These are phyloP conservation scores for Amanita thiersii DNA, from an alignment of 768 basidiomycete species.

Conservation along the genomic window DNA sequence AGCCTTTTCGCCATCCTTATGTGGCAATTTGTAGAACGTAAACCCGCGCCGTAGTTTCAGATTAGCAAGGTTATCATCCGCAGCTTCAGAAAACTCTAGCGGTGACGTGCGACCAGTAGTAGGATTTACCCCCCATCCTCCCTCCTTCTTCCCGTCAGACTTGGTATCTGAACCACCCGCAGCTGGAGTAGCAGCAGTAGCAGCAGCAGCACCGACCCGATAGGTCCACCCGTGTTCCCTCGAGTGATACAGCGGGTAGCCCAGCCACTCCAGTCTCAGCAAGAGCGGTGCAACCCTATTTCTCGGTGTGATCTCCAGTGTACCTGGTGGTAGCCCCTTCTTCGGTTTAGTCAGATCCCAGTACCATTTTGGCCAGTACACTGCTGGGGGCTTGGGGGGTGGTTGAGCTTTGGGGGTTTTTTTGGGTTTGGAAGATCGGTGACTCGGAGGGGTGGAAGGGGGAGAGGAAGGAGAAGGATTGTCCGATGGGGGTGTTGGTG, in stretches of 20 bases:
- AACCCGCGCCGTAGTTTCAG: slow-evolving; percentile 38
- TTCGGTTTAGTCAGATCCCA: slow-evolving; percentile 80
- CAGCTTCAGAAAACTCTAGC: slow-evolving; percentile 53
- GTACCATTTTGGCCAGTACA: slow-evolving; percentile 95
- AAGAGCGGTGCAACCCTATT: slow-evolving; percentile 80
- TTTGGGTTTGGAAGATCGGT: too few relatives aligned
- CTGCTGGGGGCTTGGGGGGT: slow-evolving; percentile 33
- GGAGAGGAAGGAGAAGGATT: slow-evolving; percentile 7
- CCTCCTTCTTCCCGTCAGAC: too few relatives aligned
- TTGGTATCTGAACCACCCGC: background rate
- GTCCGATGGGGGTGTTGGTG: slow-evolving; percentile 14
- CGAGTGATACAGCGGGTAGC: slow-evolving; percentile 78
- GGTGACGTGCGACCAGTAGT: too few relatives aligned
- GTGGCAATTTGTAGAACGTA: slow-evolving; percentile 87
- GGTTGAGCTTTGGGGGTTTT: slow-evolving; percentile 19
- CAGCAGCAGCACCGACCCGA: slow-evolving; percentile 54
- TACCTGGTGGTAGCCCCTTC: slow-evolving; percentile 57
- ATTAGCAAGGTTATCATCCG: slow-evolving; percentile 52
- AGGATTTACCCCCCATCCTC: too few relatives aligned
- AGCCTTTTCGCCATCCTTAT: slow-evolving; percentile 89
- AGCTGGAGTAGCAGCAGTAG: slow-evolving; percentile 14
- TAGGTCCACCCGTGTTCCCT: slow-evolving; percentile 89
- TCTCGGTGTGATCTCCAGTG: slow-evolving; percentile 79
- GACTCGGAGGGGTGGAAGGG: slow-evolving; percentile 15
- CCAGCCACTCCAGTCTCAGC: slow-evolving; percentile 81